A percentile compares a stretch with the other conserved stretches of the same genome.
These are phyloP conservation scores for Hypholoma sublateritium DNA, from an alignment of 768 basidiomycete species.

Conservation along the genomic window DNA sequence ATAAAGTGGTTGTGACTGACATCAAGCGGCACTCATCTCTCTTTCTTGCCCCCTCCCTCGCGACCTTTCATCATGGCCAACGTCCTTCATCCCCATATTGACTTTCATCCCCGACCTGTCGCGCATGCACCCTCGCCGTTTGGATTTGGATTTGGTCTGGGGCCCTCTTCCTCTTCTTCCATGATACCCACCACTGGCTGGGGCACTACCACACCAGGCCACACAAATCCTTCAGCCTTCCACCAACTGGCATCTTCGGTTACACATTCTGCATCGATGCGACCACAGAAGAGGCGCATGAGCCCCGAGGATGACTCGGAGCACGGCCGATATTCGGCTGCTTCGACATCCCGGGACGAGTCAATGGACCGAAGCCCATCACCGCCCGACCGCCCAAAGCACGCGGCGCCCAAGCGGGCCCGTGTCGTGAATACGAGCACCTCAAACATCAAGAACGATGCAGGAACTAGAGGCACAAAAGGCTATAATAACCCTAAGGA, in stretches of 20 bases:
- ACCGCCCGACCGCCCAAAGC: slow-evolving; percentile 76
- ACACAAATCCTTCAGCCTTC: slow-evolving; percentile 50
- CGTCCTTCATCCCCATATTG: slow-evolving; percentile 64
- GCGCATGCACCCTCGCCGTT: slow-evolving; percentile 63
- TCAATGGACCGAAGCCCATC: slow-evolving; percentile 80
- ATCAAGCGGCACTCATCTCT: slow-evolving; percentile 10
- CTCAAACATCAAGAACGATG: slow-evolving; percentile 37
- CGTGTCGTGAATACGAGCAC: slow-evolving; percentile 39
- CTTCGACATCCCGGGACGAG: slow-evolving; percentile 47
- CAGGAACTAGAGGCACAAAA: slow-evolving; percentile 50
- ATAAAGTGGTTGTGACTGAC: slow-evolving; percentile 3
- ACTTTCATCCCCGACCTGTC: slow-evolving; percentile 59
- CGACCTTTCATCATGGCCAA: slow-evolving; percentile 58
- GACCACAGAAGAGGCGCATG: slow-evolving; percentile 60
- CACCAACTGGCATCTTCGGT: slow-evolving; percentile 56
- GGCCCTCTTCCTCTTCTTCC: slow-evolving; percentile 41
- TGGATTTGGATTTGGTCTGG: slow-evolving; percentile 73
- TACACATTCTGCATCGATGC: slow-evolving; percentile 38
- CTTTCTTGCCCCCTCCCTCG: slow-evolving; percentile 23
- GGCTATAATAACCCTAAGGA: slow-evolving; percentile 35
- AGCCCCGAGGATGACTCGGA: slow-evolving; percentile 71
- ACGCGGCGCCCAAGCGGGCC: slow-evolving; percentile 67
- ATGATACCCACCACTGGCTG: slow-evolving; percentile 42
- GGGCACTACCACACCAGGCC: slow-evolving; percentile 46
- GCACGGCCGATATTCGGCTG: slow-evolving; percentile 22